Evolutionary conservation across 2,329 filamentous ascomycete species (phyloP).

Genomic region (Alternaria arbusti): DNA sequence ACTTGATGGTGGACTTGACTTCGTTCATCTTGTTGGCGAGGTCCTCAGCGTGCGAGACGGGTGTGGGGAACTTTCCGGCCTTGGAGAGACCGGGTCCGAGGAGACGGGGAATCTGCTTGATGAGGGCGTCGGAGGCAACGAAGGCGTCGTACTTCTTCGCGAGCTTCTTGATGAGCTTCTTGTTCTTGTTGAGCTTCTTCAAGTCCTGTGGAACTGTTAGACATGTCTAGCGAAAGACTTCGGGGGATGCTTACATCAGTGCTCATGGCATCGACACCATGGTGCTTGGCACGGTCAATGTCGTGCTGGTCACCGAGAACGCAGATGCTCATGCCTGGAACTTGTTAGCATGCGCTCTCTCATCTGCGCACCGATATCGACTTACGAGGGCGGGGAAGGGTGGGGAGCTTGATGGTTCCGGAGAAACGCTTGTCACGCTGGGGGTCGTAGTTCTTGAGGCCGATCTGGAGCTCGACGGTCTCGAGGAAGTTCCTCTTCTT

Average conservation of each 20-base stretch:
- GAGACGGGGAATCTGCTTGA: constrained; percentile 99
- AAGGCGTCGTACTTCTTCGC: constrained; percentile 99
- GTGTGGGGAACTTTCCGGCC: constrained; percentile 99
- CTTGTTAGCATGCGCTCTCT: constrained; percentile 12
- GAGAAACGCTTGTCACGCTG: constrained; percentile 99
- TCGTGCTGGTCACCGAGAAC: constrained; percentile 95
- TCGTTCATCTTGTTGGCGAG: constrained; percentile 95
- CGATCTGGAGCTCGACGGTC: constrained; percentile 75
- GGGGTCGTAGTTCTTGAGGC: constrained; percentile 68
- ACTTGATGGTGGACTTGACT: constrained; percentile 99
- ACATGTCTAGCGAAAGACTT: not conserved
- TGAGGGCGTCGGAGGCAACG: constrained; percentile 93
- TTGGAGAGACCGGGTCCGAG: constrained; percentile 69
- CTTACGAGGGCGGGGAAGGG: constrained; percentile 74
- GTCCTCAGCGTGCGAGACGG: constrained; percentile 96
- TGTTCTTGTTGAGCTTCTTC: constrained; percentile 99
- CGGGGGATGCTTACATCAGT: constrained; percentile 62
- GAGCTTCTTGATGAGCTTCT: constrained; percentile 99
- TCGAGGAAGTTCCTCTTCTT: constrained; percentile 99
- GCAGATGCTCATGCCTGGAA: constrained; percentile 54
- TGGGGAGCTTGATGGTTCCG: constrained; percentile 94
- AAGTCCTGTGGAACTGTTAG: constrained; percentile 64
- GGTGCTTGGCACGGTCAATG: constrained; percentile 99
- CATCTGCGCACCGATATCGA: not conserved
- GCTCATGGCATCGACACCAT: constrained; percentile 97